Base-by-base conservation (phyloP, 805 yeast species). In the Isabelozyma pseudorhagii region DNA sequence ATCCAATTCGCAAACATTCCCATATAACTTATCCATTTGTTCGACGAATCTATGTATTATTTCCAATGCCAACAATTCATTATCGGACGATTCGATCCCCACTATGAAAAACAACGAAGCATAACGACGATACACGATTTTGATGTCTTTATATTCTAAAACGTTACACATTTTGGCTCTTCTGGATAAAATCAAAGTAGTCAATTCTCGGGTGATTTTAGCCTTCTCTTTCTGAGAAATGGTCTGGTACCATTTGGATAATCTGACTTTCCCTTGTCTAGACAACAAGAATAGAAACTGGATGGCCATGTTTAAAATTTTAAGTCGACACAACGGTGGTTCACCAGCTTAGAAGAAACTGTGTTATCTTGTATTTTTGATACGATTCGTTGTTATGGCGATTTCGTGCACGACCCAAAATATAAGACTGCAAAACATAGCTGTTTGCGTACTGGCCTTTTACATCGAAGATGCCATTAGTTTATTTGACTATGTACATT, bases 91-190 rank as follows among this genome's bases (percentile, higher is more conserved):
- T 46, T 87, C 94, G 27, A 92, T 82, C 0, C 97, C 97, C 38
- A 89, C 87, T 44, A 94, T 80, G 69, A 94, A 94, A 59, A 89
- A 94, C 50, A 94, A 73, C 44, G 97, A 89, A 1, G 99, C 99
- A 63, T 94, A 94, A 55, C 98, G 79, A 57, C 96, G 79, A 66
- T 94, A 94, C 4, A 93, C 89, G 13, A 96, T 82, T 67, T 93
- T 94, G 50, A 84, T 78, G 62, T 85, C 93, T 55, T 84, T 84
- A 65, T 89, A 88, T 65, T 92, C 98, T 44, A 92, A 72, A 48
- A 92, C 91, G 66, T 91, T 93, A 70, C 98, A 92, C 98, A 94
- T 93, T 68, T 89, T 91, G 29, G 96, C 87, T 52, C 96, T 81
- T 54, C 99, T 79, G 10, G 90, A 78, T 42, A 96, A 80, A 25